Evolutionary conservation across 78 protist species (phyloP), one percentile per base, ranked within the genome.

Genomic region (Dictyostelium brefeldianum): DNA sequence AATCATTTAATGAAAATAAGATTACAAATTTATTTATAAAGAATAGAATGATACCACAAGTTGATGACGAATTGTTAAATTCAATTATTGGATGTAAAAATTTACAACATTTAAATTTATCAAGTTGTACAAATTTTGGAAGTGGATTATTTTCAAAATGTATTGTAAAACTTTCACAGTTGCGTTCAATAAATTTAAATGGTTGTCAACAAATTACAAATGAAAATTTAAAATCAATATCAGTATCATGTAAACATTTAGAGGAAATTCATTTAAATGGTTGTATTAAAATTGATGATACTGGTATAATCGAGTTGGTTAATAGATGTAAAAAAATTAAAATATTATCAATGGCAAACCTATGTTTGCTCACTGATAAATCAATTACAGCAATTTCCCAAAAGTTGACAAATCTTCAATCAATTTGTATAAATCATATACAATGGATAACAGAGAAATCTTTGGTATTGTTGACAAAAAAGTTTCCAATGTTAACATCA

Each of bases 221-320:
- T 15, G 93, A 74, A 17, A 31, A 67, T 14, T 27, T 87, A 27
- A 64, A 50, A 12, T 27, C 3, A 7, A 14, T 87, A 1, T 74
- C 84, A 10, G 65, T 47, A 18, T 36, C 36, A 3, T 87, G 83
- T n/a, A 17, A 64, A 18, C 67, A 59, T 54, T 81, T 87, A 15
- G 84, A 87, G 31, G 93, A 87, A 36, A 14, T 87, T 4, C 93
- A 87, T 48, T 22, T 87, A 25, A 87, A 87, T 64, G 51, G 51
- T 43, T 87, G 93, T 59, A 41, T 29, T 20, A 31, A 46, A 50
- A 9, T 87, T 25, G 69, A 81, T 9, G 93, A 87, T 65, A 18
- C 77, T 5, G 79, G 83, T 11, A 59, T 87, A 2, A 25, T 46
- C 0, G 54, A 36, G 1, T 20, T 87, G 20, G 83, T 65, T 25